Percentiles rank a stretch among this genome's conserved stretches.
phyloP scores from a whole-genome alignment of 257 asterid species.

The Solanum paucissectum region DNA sequence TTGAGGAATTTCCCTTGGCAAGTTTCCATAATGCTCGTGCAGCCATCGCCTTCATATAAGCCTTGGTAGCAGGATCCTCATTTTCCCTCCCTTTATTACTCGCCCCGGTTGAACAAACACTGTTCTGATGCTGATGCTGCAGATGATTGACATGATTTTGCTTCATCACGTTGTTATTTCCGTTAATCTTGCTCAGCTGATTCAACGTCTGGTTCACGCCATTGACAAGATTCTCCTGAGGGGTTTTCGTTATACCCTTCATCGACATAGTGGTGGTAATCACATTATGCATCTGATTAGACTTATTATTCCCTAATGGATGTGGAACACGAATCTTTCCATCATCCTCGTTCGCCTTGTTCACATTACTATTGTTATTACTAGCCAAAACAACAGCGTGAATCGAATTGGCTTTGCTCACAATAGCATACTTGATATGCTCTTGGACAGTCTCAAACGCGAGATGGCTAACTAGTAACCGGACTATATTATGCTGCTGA shows the following conservation, averaged over 20 bases:
- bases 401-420: constrained; percentile 53
- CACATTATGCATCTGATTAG: constrained; percentile 8
- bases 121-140: background rate
- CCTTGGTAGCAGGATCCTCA: constrained; percentile 15
- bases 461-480: constrained; percentile 51
- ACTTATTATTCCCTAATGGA: constrained; percentile 9
- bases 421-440: constrained; percentile 55
- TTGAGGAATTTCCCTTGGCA: constrained; percentile 10
- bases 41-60: constrained; percentile 19
- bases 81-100: constrained; percentile 9
- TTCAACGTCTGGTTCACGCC: background rate
- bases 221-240: background rate
- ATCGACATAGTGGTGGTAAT: constrained; percentile 10
- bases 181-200: background rate
- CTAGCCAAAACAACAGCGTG: constrained; percentile 62
- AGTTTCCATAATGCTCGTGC: constrained; percentile 16
- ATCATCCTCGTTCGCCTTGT: constrained; percentile 7
- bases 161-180: background rate
- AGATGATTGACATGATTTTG: background rate
- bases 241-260: background rate
- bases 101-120: background rate
- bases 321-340: background rate
- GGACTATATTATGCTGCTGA: constrained; percentile 46
- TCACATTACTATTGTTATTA: constrained; percentile 1
- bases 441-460: constrained; percentile 65